Evolutionary conservation across 2,329 filamentous ascomycete genomes (phyloP).

Genomic region (Verticillium isaacii): DNA sequence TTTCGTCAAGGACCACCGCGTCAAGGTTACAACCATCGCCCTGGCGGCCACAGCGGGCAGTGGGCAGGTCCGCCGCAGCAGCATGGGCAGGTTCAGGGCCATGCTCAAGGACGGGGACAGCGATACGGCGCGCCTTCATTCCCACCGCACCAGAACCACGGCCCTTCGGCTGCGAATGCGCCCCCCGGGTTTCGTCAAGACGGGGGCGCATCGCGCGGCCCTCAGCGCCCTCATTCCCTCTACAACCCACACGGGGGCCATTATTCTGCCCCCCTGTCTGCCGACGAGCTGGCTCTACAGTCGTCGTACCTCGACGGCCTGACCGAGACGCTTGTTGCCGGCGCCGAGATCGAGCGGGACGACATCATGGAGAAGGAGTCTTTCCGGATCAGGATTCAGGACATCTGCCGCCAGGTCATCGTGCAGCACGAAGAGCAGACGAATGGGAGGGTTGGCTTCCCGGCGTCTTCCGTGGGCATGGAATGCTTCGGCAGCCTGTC

Average conservation of each 20-base stretch:
- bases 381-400: constrained; percentile 62
- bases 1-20: background rate
- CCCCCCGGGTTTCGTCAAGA: background rate
- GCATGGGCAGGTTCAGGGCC: constrained; percentile 11
- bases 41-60: background rate
- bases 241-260: constrained; percentile 24
- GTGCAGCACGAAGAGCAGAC: constrained; percentile 41
- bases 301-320: constrained; percentile 43
- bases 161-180: background rate
- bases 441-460: constrained; percentile 30
- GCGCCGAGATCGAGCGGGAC: constrained; percentile 55
- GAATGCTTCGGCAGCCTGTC: constrained; percentile 78
- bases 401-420: constrained; percentile 58
- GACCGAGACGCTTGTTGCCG: constrained; percentile 43
- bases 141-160: background rate
- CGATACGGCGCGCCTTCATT: background rate
- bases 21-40: background rate
- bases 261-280: constrained; percentile 18
- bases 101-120: background rate
- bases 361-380: constrained; percentile 68
- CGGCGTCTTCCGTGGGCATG: constrained; percentile 55
- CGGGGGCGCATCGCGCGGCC: background rate
- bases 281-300: constrained; percentile 45
- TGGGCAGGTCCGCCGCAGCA: constrained; percentile 11
- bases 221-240: constrained; percentile 6